phyloP scores from a whole-genome alignment of 202 grass and related monocot species.

The Digitaria exilis region DNA sequence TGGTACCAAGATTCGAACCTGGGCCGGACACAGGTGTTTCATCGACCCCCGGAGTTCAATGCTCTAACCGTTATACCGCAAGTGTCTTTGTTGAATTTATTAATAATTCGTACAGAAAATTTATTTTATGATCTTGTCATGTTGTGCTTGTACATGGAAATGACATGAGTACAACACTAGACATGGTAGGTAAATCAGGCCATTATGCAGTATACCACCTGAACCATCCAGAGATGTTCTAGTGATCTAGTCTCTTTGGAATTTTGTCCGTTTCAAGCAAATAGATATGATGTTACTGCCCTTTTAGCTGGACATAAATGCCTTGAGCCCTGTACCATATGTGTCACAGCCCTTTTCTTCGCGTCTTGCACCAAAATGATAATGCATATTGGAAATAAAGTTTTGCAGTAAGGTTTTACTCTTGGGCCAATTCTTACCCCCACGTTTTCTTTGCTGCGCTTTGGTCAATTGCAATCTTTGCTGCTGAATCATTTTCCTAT shows the following conservation, averaged over 20 bases:
- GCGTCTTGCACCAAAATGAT: neutral
- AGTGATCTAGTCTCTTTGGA: neutral
- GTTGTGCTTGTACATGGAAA: constrained; percentile 21
- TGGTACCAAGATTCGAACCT: too few relatives aligned
- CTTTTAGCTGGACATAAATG: neutral
- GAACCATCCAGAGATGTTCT: neutral
- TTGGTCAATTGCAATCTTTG: neutral
- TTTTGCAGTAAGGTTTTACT: neutral
- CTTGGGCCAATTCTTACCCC: neutral
- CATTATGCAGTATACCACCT: constrained; percentile 27
- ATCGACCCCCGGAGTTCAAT: too few relatives aligned
- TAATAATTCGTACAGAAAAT: constrained; percentile 3
- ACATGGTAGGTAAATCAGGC: neutral
- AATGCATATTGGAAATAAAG: neutral
- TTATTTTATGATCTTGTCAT: constrained; percentile 15
- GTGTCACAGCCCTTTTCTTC: neutral
- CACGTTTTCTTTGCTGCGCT: neutral
- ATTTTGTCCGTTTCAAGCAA: constrained; percentile 15
- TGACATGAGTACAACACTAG: neutral
- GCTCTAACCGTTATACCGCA: too few relatives aligned
- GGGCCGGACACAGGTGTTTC: too few relatives aligned
- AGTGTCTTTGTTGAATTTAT: too few relatives aligned
- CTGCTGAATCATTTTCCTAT: neutral
- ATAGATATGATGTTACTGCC: neutral
- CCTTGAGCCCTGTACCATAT: neutral